Evolutionary conservation across 2,329 filamentous ascomycete species (phyloP), one percentile per base, ranked within the genome.

Genomic region (Gremmenia infestans): DNA sequence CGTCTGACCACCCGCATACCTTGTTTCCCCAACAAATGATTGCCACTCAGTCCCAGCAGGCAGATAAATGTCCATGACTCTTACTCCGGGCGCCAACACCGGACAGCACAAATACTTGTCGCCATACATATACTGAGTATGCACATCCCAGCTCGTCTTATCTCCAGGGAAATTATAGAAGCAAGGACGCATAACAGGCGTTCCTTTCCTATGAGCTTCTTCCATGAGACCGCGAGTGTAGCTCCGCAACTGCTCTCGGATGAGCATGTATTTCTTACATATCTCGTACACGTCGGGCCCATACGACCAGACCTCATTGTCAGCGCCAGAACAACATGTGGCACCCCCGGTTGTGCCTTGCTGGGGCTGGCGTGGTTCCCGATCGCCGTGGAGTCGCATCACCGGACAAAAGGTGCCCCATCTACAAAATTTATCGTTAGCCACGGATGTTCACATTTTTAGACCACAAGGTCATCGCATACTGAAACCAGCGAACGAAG

Each of bases 401-500:
- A 88, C 84, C 0, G 85, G 85, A 55, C 82, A 86, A 64, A 85
- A 87, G 0, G 82, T 72, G 0, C 80, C 84, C 82, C 83, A 88
- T 63, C 25, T 28, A 2, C 25, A 28, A 28, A 9, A 2, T 28
- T 28, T 28, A 2, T 28, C 25, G 9, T 28, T 28, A 28, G 25
- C 25, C 25, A 28, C 25, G 25, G 25, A 28, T 28, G 25, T 28
- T 28, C 7, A 28, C 25, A 28, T 28, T 28, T 1, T 8, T 7
- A 28, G 25, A 28, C 8, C 7, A 28, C 25, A 28, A 8, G 25
- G 2, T 28, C 25, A 28, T 28, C 7, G 25, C 25, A 28, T 28
- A 28, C 25, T 87, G 84, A 67, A 88, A 88, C 85, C 85, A 88
- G 2, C 85, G 72, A 1, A 83, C 78, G 56, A 87, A 82, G 0